Evolutionary conservation across 2,329 filamentous ascomycete species (phyloP), one percentile per base, ranked within the genome.

Genomic region (Corniculantispora saksenae): DNA sequence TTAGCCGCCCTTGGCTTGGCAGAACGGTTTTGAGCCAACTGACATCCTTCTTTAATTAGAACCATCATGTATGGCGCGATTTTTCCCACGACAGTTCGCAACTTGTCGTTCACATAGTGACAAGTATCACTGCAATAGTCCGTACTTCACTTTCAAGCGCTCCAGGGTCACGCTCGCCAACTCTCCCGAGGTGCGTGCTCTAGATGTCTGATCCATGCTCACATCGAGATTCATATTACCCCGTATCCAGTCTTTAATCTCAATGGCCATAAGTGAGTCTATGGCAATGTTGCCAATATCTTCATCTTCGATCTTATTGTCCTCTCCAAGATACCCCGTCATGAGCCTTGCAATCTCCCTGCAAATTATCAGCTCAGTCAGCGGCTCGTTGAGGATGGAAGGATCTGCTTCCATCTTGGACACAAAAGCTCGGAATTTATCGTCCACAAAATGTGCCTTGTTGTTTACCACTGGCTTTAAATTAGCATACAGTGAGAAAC

Each of bases 211-310:
- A 23, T 58, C 55, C 55, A 58, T 58, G 55, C 55, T 45, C 15
- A 58, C 40, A 35, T 58, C 55, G 17, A 58, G 35, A 27, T 58
- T 58, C 55, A 58, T 58, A 27, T 58, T 58, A 2, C 55, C 55
- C 38, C 55, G n/a, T n/a, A 58, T 29, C 55, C 55, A 58, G 25
- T 58, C 55, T 17, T 58, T 58, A 29, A 58, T 58, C 38, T 58
- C 55, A 43, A 58, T 58, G 12, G 55, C 55, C 55, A 58, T 58
- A 19, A 58, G 55, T 29, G 55, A 58, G 25, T 58, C 55, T 17
- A 58, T 58, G 21, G 55, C 55, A 58, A 58, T 58, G 25, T 45
- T 45, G 13, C 32, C 55, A 58, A 58, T 25, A 17, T 58, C 55
- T 45, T 43, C 55, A 45, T 58, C 55, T 17, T n/a, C 35, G 15